A percentile compares a stretch with the other conserved stretches of the same genome.
Conservation (phyloP, 441 rosid species). For the Gossypium gossypioides region DNA sequence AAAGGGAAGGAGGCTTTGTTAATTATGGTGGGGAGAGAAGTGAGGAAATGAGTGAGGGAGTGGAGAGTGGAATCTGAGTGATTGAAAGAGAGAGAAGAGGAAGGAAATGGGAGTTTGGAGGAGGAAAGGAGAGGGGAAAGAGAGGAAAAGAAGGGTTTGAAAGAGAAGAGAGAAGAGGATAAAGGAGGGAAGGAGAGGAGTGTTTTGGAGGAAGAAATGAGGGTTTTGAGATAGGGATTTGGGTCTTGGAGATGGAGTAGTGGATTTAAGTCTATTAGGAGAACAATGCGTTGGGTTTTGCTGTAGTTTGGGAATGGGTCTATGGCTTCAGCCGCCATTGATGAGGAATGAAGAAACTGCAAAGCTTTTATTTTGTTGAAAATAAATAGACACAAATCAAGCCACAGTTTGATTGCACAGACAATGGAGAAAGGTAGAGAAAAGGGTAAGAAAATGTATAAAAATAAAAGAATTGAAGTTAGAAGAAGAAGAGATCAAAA, state of each 20-base stretch:
- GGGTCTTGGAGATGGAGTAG: constrained; percentile 30
- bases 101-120: constrained; percentile 54
- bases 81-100: constrained; percentile 59
- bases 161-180: constrained; percentile 58
- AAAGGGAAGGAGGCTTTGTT: constrained; percentile 8
- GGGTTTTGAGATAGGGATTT: constrained; percentile 29
- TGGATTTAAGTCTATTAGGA: constrained; percentile 72
- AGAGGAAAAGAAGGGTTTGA: constrained; percentile 80
- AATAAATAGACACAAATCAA: neutral
- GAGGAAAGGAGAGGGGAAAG: constrained; percentile 78
- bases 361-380: neutral
- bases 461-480: neutral
- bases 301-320: constrained; percentile 35
- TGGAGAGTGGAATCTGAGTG: constrained; percentile 38
- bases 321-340: constrained; percentile 25
- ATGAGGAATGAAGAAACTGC: constrained; percentile 14
- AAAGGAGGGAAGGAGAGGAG: constrained; percentile 51
- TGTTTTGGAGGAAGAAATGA: constrained; percentile 45
- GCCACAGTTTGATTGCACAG: neutral
- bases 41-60: constrained; percentile 42
- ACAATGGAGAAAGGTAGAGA: neutral
- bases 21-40: constrained; percentile 16
- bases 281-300: constrained; percentile 67
- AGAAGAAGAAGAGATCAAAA: neutral
- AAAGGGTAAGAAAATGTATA: neutral